Base-by-base conservation (phyloP, 2,329 filamentous ascomycete genomes). In the Penicillium rolfsii region DNA sequence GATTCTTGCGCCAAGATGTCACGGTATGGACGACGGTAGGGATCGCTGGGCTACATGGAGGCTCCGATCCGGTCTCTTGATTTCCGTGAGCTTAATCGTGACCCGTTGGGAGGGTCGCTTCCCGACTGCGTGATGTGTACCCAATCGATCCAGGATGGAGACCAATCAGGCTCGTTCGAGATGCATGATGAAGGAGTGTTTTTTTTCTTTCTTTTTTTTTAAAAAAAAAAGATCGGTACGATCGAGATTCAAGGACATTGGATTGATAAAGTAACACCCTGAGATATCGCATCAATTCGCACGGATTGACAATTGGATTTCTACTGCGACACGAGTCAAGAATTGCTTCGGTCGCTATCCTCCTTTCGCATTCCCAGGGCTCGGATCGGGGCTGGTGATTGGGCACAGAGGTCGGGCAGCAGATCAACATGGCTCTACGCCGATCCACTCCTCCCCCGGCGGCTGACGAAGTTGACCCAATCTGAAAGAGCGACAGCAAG, bases 391-490 rank as follows among this genome's bases (percentile, higher is more conserved):
- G 50, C n/a, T 35, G 28, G 49, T 65, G 59, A 66, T 66, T 64
- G 64, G 64, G 64, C 62, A 64, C 55, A 60, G n/a, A 60, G 57
- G 12, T 64, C 48, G 61, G 61, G 64, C 64, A 65, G 64, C 61
- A 57, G 57, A 59, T 57, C 52, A 11, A 53, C 30, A 26, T 52
- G 35, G 36, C 30, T 52, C 26, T 36, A 28, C n/a, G 36, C 52
- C 28, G 38, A 45, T 55, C 50, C 35, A 53, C 22, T 43, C 19
- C 40, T 43, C 4, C 40, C 24, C 40, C 11, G 19, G 40, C 40
- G 40, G 38, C 35, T 14, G 14, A 19, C 38, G 8, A n/a, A 19
- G 14, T 19, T 41, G 38, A 19, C 38, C 38, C 38, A 41, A 41
- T 41, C 38, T 16, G 7, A 19, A n/a, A 4, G 16, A 8, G 38